These are phyloP conservation scores for Cladosporium sp. DNA, from an alignment of 2,329 filamentous ascomycete genomes.

Conservation along the genomic window DNA sequence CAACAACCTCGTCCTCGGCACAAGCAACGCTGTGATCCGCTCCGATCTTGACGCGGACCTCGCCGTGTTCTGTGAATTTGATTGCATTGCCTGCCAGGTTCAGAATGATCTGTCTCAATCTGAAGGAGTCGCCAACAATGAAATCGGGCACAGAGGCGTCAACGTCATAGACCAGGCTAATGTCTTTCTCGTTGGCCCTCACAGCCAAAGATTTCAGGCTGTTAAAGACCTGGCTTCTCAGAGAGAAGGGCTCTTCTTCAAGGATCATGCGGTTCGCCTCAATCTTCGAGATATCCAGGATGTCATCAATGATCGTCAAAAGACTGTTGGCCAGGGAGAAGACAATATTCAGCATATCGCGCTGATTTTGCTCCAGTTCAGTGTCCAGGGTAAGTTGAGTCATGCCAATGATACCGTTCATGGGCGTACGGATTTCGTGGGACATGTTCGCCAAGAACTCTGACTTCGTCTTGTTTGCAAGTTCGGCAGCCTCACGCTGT, in stretches of 20 bases:
- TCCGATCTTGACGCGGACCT: conserved; percentile 91
- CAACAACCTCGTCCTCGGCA: conserved; percentile 76
- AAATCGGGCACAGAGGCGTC: conserved; percentile 93
- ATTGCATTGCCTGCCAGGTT: conserved; percentile 98
- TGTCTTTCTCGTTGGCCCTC: conserved; percentile 92
- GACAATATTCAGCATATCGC: conserved; percentile 98
- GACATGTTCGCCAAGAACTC: conserved; percentile 99
- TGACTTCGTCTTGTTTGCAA: conserved; percentile 97
- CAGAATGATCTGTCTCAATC: conserved; percentile 91
- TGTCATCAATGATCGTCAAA: conserved; percentile 90
- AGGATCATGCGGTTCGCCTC: conserved; percentile 98
- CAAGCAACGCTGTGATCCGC: conserved; percentile 66
- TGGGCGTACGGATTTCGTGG: conserved; percentile 95
- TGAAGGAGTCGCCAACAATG: conserved; percentile 94
- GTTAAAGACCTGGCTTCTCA: conserved; percentile 94
- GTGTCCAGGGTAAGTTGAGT: conserved; percentile 95
- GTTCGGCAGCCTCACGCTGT: conserved; percentile 89
- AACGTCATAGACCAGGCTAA: conserved; percentile 90
- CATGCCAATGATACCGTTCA: conserved; percentile 98
- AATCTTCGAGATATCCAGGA: conserved; percentile 71
- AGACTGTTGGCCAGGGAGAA: conserved; percentile 95
- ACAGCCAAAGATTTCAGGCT: conserved; percentile 95
- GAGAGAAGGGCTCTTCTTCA: conserved; percentile 94
- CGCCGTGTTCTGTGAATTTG: conserved; percentile 96
- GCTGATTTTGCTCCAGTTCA: conserved; percentile 86